Evolutionary conservation across 1,284 basidiomycete species (phyloP).

Genomic region (Apiotrichum sp.): DNA sequence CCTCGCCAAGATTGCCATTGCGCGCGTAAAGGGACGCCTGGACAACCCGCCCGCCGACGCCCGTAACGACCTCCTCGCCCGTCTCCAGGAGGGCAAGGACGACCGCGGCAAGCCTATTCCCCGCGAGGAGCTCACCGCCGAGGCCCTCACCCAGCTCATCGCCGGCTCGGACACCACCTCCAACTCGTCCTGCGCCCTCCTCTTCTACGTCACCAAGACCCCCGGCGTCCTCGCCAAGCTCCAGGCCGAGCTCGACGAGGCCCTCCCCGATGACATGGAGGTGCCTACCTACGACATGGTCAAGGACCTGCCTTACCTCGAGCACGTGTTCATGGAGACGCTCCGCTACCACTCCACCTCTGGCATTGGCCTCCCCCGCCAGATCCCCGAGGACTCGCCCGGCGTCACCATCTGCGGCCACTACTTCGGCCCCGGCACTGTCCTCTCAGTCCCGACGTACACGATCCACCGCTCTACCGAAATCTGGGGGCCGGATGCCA

Average conservation of each 20-base stretch:
- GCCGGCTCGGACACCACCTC: conserved; percentile 59
- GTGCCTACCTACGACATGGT: conserved; percentile 53
- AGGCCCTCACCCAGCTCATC: conserved; percentile 77
- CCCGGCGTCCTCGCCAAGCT: conserved; percentile 63
- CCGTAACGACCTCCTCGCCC: conserved; percentile 70
- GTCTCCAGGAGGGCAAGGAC: conserved; percentile 70
- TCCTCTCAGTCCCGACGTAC: conserved; percentile 20
- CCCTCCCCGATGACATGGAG: conserved; percentile 58
- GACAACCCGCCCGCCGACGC: conserved; percentile 51
- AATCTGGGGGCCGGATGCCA: conserved; percentile 57
- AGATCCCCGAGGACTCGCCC: conserved; percentile 52
- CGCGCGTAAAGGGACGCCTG: conserved; percentile 70
- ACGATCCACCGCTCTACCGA: conserved; percentile 52
- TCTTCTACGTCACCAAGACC: conserved; percentile 70
- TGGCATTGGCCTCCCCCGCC: conserved; percentile 71
- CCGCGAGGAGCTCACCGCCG: conserved; percentile 66
- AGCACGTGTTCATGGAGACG: conserved; percentile 75
- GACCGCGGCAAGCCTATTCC: conserved; percentile 56
- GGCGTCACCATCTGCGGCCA: conserved; percentile 16
- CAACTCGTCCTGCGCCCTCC: conserved; percentile 77
- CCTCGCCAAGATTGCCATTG: conserved; percentile 73
- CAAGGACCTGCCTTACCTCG: conserved; percentile 66
- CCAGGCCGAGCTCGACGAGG: conserved; percentile 72
- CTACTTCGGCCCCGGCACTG: conserved; percentile 17
- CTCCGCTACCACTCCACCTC: conserved; percentile 70